A percentile compares a stretch with the other conserved stretches of the same genome.
phyloP scores from a whole-genome alignment of 2,329 filamentous ascomycete species.

The Fusarium burgessii region DNA sequence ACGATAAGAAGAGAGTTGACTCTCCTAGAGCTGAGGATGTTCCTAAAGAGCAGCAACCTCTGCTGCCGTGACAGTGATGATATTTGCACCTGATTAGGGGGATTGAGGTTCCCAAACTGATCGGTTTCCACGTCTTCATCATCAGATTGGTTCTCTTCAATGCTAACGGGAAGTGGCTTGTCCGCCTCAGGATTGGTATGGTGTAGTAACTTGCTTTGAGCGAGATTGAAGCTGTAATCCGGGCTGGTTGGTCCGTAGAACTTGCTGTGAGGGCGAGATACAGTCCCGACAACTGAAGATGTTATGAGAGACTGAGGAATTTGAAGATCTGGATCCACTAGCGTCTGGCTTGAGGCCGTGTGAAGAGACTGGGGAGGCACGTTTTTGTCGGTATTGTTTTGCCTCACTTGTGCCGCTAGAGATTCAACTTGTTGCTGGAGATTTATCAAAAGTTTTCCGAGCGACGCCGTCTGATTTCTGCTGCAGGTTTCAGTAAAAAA shows the following conservation, averaged over 20 bases:
- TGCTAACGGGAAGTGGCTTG: not conserved
- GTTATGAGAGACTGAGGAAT: not conserved
- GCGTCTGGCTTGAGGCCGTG: not conserved
- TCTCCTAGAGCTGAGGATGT: not conserved
- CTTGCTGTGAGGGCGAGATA: not conserved
- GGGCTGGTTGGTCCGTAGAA: conserved; percentile 3
- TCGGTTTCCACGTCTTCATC: not conserved
- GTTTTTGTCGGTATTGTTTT: not conserved
- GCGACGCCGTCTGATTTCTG: not conserved
- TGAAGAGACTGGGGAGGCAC: not conserved
- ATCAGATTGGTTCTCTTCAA: conserved; percentile 3
- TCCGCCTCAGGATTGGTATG: not conserved
- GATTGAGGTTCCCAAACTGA: not conserved
- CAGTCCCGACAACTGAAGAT: no score
- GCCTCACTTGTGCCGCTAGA: conserved; percentile 1
- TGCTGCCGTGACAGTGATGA: not conserved
- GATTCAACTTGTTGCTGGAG: not conserved
- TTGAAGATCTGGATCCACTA: not conserved
- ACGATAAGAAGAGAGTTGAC: not conserved
- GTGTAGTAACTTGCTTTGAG: not conserved
- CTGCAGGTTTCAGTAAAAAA: not conserved
- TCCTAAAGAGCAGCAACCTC: not conserved
- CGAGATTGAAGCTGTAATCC: not conserved
- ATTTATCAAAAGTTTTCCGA: not conserved
- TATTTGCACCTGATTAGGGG: not conserved